phyloP scores from a whole-genome alignment of 2,329 filamentous ascomycete species.

The Ceratocystis huliohia region DNA sequence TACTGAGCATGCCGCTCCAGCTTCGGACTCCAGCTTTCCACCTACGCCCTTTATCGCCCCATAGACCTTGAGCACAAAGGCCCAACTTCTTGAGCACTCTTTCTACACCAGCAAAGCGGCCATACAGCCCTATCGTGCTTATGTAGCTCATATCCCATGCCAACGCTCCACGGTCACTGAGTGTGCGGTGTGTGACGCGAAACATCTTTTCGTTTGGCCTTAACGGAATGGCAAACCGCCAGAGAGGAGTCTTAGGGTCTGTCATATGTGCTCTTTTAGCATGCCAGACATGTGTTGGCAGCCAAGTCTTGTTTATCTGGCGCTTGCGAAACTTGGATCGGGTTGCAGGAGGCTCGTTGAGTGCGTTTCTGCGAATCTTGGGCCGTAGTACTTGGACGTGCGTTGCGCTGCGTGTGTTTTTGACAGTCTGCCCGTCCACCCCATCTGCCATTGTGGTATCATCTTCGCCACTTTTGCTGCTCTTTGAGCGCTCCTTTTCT shows the following conservation, averaged over 20 bases:
- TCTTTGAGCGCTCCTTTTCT: constrained; percentile 27
- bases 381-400: constrained; percentile 31
- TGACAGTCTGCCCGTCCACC: constrained; percentile 8
- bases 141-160: constrained; percentile 94
- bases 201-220: constrained; percentile 86
- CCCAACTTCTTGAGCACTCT: constrained; percentile 55
- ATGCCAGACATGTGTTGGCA: constrained; percentile 90
- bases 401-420: background rate
- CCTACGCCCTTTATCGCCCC: constrained; percentile 51
- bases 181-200: constrained; percentile 70
- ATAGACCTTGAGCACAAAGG: constrained; percentile 46
- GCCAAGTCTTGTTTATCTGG: constrained; percentile 79
- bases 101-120: constrained; percentile 49
- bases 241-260: constrained; percentile 61
- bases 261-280: constrained; percentile 88
- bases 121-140: constrained; percentile 70
- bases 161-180: constrained; percentile 61
- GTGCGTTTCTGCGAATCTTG: constrained; percentile 56
- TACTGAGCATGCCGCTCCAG: constrained; percentile 39
- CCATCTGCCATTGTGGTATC: constrained; percentile 11
- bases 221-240: constrained; percentile 77
- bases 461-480: constrained; percentile 22
- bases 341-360: constrained; percentile 46
- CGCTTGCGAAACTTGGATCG: constrained; percentile 67
- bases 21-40: constrained; percentile 50